Base-by-base conservation (phyloP, 192 early-diverging fungal genomes). In the Allomyces macrogynus region DNA sequence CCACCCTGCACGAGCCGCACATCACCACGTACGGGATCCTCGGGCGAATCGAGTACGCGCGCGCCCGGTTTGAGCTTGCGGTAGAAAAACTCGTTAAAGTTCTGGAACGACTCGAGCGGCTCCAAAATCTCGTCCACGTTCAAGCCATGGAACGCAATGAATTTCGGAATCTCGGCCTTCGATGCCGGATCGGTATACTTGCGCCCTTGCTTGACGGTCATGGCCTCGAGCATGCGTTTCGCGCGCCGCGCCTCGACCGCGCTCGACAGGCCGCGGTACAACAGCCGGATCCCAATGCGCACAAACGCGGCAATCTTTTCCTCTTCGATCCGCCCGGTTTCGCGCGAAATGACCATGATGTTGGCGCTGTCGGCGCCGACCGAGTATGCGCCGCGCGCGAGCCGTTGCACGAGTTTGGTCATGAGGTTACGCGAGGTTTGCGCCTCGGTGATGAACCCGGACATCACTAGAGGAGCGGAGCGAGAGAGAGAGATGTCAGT, bases 51-150 rank as follows among this genome's bases (percentile, higher is more conserved):
- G 10, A 78, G 43, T 7, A 40, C 32, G 32, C 89, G 74, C 1
- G 84, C 76, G n/a, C 64, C 71, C 5, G 84, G 81, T 68, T 87
- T 90, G 49, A 91, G 75, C 27, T 84, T 85, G 16, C 89, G 81
- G 69, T 87, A 89, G 68, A 90, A 91, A 75, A 91, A 91, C 70
- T 90, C 84, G 72, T 91, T 91, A 67, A 91, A 90, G 49, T 73
- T 89, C 26, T 78, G 75, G 63, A 86, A 91, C 44, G 69, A 77
- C 22, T 81, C 72, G 25, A 88, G 60, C 7, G 89, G 86, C 10
- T 87, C 79, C 1, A 84, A 65, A 5, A 91, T 80, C 65, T 91
- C 86, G 20, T 72, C 72, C 68, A 84, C 70, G 32, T 85, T 73
- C 1, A 91, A 65, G 5, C 78, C 70, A 70, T 91, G 87, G 70